These are phyloP conservation scores for Aaosphaeria arxii DNA, from an alignment of 2,329 filamentous ascomycete genomes.

Conservation along the genomic window DNA sequence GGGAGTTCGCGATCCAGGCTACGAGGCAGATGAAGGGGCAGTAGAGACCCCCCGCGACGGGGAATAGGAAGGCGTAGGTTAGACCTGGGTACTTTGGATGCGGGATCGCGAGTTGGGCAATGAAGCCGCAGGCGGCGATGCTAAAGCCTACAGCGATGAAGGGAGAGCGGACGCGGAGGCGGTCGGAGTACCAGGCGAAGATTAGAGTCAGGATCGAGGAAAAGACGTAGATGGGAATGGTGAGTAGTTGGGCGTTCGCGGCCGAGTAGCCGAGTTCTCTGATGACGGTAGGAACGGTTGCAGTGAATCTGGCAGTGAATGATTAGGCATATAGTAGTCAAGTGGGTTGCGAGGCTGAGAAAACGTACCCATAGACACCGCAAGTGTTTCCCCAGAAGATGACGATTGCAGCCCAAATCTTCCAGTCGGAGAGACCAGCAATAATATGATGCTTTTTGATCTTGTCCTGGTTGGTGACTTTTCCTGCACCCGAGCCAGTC, in stretches of 20 bases:
- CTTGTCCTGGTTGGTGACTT: slow-evolving; percentile 48
- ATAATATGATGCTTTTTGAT: slow-evolving; percentile 47
- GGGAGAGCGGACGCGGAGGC: slow-evolving; percentile 50
- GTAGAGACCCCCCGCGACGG: slow-evolving; percentile 33
- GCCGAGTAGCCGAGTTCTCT: slow-evolving; percentile 41
- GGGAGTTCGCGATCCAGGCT: slow-evolving; percentile 34
- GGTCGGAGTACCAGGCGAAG: slow-evolving; percentile 50
- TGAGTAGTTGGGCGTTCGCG: slow-evolving; percentile 40
- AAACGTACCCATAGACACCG: slow-evolving; percentile 31
- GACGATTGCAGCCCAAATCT: slow-evolving; percentile 31
- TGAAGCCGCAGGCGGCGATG: slow-evolving; percentile 54
- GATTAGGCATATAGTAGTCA: too few species aligned
- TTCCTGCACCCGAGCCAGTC: slow-evolving; percentile 45
- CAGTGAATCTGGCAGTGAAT: slow-evolving; percentile 24
- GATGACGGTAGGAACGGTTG: slow-evolving; percentile 43
- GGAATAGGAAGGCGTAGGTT: slow-evolving; percentile 44
- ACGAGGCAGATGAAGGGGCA: slow-evolving; percentile 37
- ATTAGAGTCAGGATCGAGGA: slow-evolving; percentile 39
- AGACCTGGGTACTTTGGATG: slow-evolving; percentile 43
- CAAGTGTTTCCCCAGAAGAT: slow-evolving; percentile 40
- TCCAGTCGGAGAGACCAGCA: slow-evolving; percentile 45
- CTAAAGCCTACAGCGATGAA: slow-evolving; percentile 53
- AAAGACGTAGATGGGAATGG: slow-evolving; percentile 43
- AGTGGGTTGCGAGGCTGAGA: too few species aligned
- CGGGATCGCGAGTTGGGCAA: slow-evolving; percentile 49